phyloP scores from a whole-genome alignment of 2,329 filamentous ascomycete genomes.

The Mycosphaerelloides madeirae region DNA sequence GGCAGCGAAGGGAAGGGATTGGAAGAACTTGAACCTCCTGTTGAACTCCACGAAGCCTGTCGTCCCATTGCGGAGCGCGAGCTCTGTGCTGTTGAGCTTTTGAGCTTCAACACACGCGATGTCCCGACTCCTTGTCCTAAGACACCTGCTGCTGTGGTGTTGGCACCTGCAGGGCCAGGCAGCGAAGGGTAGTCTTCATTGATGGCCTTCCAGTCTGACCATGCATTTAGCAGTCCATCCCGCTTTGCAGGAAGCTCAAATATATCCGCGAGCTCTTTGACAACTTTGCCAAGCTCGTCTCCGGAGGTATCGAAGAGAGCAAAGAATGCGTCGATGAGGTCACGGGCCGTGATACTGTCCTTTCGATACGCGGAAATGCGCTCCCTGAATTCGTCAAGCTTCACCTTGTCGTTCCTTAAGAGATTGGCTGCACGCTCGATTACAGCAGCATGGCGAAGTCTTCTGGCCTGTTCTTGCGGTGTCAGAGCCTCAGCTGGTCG shows the following conservation, averaged over 20 bases:
- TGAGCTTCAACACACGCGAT: conserved; percentile 60
- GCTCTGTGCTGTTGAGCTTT: conserved; percentile 65
- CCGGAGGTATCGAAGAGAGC: conserved; percentile 76
- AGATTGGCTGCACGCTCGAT: conserved; percentile 79
- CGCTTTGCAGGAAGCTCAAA: conserved; percentile 79
- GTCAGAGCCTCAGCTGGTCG: conserved; percentile 45
- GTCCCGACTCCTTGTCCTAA: conserved; percentile 52
- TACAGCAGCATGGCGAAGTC: conserved; percentile 75
- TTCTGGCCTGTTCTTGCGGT: conserved; percentile 74
- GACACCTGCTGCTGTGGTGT: conserved; percentile 45
- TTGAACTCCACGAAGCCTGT: conserved; percentile 54
- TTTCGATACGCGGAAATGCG: conserved; percentile 75
- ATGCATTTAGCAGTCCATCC: conserved; percentile 70
- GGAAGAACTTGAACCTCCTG: conserved; percentile 21
- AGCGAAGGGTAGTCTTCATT: conserved; percentile 93
- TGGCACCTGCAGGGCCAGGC: conserved; percentile 67
- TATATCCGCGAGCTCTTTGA: conserved; percentile 87
- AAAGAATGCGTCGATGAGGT: conserved; percentile 84
- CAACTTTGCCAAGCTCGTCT: conserved; percentile 76
- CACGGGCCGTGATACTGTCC: conserved; percentile 63
- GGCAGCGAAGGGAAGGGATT: conserved; percentile 29
- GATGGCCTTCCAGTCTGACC: conserved; percentile 93
- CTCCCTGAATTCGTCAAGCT: conserved; percentile 71
- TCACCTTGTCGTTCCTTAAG: conserved; percentile 69
- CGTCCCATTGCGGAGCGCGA: conserved; percentile 55